Percentiles rank a stretch among this genome's conserved stretches.
Evolutionary conservation across 2,329 filamentous ascomycete genomes (phyloP).

Genomic region (Ophiocordyceps sinensis): DNA sequence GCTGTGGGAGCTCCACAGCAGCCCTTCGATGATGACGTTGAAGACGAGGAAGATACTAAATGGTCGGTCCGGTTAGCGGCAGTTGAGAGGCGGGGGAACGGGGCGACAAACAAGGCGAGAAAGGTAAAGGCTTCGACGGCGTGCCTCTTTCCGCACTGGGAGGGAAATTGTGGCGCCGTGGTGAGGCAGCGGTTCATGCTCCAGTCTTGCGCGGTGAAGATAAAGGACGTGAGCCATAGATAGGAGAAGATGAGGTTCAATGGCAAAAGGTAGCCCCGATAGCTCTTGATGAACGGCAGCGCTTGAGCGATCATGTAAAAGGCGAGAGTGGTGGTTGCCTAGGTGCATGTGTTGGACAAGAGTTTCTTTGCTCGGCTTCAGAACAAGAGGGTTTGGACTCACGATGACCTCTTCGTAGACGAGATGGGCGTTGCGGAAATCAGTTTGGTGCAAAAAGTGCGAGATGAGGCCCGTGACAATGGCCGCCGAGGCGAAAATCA

Average conservation of each 20-base stretch:
- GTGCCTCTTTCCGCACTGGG: slow-evolving; percentile 8
- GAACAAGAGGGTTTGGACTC: not conserved
- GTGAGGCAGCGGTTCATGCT: slow-evolving; percentile 4
- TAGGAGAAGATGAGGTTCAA: slow-evolving; percentile 11
- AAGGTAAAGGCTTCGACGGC: slow-evolving; percentile 11
- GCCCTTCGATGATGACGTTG: slow-evolving; percentile 6
- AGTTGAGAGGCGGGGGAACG: too few relatives aligned
- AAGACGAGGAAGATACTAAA: slow-evolving; percentile 7
- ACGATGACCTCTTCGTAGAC: slow-evolving; percentile 12
- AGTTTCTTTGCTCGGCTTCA: too few relatives aligned
- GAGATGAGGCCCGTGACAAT: slow-evolving; percentile 11
- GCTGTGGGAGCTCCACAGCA: slow-evolving; percentile 1
- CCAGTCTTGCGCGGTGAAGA: slow-evolving; percentile 12
- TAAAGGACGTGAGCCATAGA: slow-evolving; percentile 13
- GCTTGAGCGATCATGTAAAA: slow-evolving; percentile 8
- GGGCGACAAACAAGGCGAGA: slow-evolving; percentile 9
- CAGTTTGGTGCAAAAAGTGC: slow-evolving; percentile 7
- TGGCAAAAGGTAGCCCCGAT: slow-evolving; percentile 9
- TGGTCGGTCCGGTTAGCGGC: not conserved
- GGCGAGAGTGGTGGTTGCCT: slow-evolving; percentile 10
- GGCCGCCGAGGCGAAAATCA: slow-evolving; percentile 8
- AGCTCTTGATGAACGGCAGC: slow-evolving; percentile 6
- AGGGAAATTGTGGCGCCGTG: not conserved
- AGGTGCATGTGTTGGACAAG: not conserved
- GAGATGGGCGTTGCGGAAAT: slow-evolving; percentile 6